These are phyloP conservation scores for Microbotryum lychnidis-dioicae DNA, from an alignment of 1,284 basidiomycete species.

Conservation along the genomic window DNA sequence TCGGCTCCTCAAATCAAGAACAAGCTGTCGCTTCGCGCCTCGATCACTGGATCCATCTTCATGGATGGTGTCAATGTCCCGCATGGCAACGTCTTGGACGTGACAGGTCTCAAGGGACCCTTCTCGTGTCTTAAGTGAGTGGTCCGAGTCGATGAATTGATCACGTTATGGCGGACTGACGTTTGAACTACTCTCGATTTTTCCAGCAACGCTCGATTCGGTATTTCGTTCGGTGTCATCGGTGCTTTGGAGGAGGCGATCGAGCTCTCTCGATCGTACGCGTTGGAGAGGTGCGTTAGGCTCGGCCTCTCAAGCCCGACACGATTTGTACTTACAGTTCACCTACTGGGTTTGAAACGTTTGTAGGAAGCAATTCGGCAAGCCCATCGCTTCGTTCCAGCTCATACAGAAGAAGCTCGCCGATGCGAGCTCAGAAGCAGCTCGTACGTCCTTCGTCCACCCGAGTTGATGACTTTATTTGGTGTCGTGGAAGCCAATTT, in stretches of 20 bases:
- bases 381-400: conserved; percentile 88
- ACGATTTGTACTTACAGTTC: too few species aligned
- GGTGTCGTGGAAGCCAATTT: conserved; percentile 43
- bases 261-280: conserved; percentile 67
- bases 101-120: conserved; percentile 66
- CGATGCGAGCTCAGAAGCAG: conserved; percentile 78
- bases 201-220: conserved; percentile 63
- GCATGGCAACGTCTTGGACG: conserved; percentile 65
- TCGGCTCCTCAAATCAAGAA: conserved; percentile 82
- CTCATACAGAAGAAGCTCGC: conserved; percentile 88
- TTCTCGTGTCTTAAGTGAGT: conserved; percentile 74
- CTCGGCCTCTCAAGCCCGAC: not conserved
- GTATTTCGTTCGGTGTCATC: conserved; percentile 70
- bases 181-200: conserved; percentile 6
- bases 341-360: too few species aligned
- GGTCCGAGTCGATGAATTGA: not conserved
- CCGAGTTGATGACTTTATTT: not conserved
- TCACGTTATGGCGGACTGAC: not conserved
- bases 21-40: conserved; percentile 82
- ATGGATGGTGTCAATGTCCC: conserved; percentile 72
- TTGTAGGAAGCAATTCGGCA: conserved; percentile 64
- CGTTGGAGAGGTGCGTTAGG: conserved; percentile 61
- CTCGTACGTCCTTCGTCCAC: conserved; percentile 65
- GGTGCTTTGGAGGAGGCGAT: conserved; percentile 91
- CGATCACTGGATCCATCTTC: conserved; percentile 86